A percentile compares a stretch with the other conserved stretches of the same genome.
Evolutionary conservation across 2,329 filamentous ascomycete genomes (phyloP).

Genomic region (Microdochium nivale): DNA sequence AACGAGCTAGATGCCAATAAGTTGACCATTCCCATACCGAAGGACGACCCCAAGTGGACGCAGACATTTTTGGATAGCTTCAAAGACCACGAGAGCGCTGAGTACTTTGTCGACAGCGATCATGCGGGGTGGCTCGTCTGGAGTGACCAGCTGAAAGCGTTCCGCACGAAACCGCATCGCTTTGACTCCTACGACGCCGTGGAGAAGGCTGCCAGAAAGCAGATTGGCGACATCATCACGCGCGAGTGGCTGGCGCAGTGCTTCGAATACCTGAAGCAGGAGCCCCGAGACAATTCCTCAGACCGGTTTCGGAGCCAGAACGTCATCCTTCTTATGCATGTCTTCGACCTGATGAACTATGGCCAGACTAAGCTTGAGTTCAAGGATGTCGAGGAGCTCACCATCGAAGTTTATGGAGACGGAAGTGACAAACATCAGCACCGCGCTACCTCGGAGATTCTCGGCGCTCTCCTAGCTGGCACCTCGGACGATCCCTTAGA

Average conservation of each 20-base stretch:
- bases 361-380: conserved; percentile 71
- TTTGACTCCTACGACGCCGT: conserved; percentile 71
- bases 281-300: conserved; percentile 71
- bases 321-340: conserved; percentile 77
- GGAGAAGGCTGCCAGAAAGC: conserved; percentile 63
- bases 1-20: conserved; percentile 72
- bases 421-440: conserved; percentile 97
- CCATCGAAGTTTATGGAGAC: conserved; percentile 73
- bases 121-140: conserved; percentile 95
- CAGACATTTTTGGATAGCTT: conserved; percentile 71
- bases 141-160: conserved; percentile 79
- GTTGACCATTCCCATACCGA: conserved; percentile 62
- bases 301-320: conserved; percentile 88
- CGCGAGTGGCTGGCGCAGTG: conserved; percentile 79
- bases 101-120: conserved; percentile 87
- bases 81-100: conserved; percentile 58
- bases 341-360: conserved; percentile 83
- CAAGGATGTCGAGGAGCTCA: conserved; percentile 78
- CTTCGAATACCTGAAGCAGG: conserved; percentile 93
- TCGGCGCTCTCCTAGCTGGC: conserved; percentile 75
- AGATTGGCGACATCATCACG: conserved; percentile 74
- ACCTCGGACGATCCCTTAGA: conserved; percentile 70
- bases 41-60: conserved; percentile 73
- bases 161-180: conserved; percentile 59
- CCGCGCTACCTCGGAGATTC: conserved; percentile 86